Base-by-base conservation (phyloP, 1,139 yeast species). In the Sugiyamaella novakii region DNA sequence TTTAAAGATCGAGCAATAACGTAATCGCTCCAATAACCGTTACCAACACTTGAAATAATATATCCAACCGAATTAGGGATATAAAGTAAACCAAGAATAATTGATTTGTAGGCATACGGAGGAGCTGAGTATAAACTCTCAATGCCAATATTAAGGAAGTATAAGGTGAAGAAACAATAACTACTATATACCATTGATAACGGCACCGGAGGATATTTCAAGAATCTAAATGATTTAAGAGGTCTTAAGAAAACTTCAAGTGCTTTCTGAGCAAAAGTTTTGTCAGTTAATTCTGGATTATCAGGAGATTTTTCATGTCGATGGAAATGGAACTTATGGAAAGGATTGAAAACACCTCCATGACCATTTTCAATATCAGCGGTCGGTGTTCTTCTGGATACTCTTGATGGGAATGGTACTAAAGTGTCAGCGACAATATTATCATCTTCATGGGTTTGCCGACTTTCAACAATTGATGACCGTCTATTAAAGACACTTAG, bases 11-110 rank as follows among this genome's bases (percentile, higher is more conserved):
- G 72, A 43, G 69, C 73, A 42, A 87, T 69, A 36, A 86, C 69
- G 31, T 69, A 64, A 65, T 88, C 96, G 50, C 82, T 82, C 86
- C 92, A 87, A 54, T 76, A 75, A 1, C 96, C 96, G 25, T 95
- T 94, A 51, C 79, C 70, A 12, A 87, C 67, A 2, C 92, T 83
- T 0, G 94, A 92, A 40, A 83, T 58, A 30, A 87, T 69, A 60
- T 87, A 87, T 0, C 92, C 81, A 14, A 86, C 77, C 0, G 95
- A 86, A 65, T 87, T 87, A 34, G 96, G 96, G 34, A 88, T 80
- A 67, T 87, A 88, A 54, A 85, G 74, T 35, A 88, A 71, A 39
- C 96, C 96, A 46, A 84, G 77, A 51, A 83, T 76, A 47, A 87
- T 68, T 1, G 85, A 67, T 34, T 73, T 70, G 71, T 84, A 87